These are phyloP conservation scores for Ceratocystis albifundus DNA, from an alignment of 2,329 filamentous ascomycete genomes.

Conservation along the genomic window DNA sequence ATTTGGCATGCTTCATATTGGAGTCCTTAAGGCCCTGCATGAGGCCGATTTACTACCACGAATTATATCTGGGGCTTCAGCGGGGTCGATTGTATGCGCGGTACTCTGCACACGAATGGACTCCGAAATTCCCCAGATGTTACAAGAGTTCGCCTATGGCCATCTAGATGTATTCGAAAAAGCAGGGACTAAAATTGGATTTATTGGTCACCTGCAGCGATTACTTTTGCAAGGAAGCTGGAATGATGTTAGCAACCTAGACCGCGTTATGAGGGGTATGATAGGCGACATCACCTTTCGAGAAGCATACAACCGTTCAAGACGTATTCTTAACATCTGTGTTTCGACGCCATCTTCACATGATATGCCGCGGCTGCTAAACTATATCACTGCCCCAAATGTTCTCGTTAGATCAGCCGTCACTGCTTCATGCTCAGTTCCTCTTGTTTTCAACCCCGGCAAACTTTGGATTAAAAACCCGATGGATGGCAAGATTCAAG, in stretches of 20 bases:
- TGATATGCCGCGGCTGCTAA: constrained; percentile 74
- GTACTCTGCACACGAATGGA: constrained; percentile 69
- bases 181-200: constrained; percentile 30
- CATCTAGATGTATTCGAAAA: constrained; percentile 73
- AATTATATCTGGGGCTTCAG: constrained; percentile 79
- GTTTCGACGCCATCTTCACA: constrained; percentile 81
- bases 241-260: constrained; percentile 73
- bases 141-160: constrained; percentile 64
- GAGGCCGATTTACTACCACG: constrained; percentile 64
- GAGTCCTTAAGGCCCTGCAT: constrained; percentile 71
- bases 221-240: constrained; percentile 72
- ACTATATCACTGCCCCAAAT: constrained; percentile 87
- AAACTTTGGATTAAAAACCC: constrained; percentile 77
- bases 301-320: constrained; percentile 89
- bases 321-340: constrained; percentile 84
- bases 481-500: constrained; percentile 59
- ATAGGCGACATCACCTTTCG: constrained; percentile 88
- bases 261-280: constrained; percentile 65
- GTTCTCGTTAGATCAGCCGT: constrained; percentile 95
- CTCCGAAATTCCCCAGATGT: constrained; percentile 59
- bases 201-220: constrained; percentile 57
- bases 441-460: constrained; percentile 69
- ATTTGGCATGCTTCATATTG: constrained; percentile 86
- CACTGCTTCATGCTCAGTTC: constrained; percentile 89
- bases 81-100: constrained; percentile 74